Evolutionary conservation across 2,329 filamentous ascomycete genomes (phyloP), one percentile per base, ranked within the genome.

Genomic region (Myriangium duriaei): DNA sequence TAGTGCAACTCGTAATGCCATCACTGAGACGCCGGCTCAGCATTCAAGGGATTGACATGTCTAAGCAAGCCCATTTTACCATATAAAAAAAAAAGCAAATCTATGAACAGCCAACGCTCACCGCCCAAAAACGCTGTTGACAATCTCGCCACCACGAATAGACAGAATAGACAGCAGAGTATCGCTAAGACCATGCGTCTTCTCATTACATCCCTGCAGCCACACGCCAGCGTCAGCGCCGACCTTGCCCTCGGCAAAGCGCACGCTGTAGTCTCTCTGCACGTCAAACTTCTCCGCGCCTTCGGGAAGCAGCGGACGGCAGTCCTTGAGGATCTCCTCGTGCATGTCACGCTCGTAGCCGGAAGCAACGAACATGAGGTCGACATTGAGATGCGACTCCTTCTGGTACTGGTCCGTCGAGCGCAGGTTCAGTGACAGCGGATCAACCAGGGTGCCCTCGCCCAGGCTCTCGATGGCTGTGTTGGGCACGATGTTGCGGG

Each of bases 171-270:
- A 58, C 13, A 60, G 47, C 32, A 60, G 41, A 1, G 56, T 53
- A 41, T 59, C 57, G 16, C 57, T 57, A 30, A 47, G 34, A 42
- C 88, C 88, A 59, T 96, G 88, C 21, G 86, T 93, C 44, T 71
- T 76, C 65, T 96, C 87, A 56, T 86, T 92, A 64, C 87, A 95
- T 19, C 88, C 88, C 58, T 96, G 91, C 50, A 96, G 67, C 80
- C 83, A 96, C 42, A 96, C 69, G 3, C 87, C 87, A 11, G 84
- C 80, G 31, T 78, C 74, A 0, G 69, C 55, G n/a, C 75, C 71
- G 21, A 96, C 79, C 33, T 72, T 68, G 18, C 72, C 77, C 1
- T 72, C 63, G 34, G 72, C 68, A 54, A 92, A 85, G 42, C 77
- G 64, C 34, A 95, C 74, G 36, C 71, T 71, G 59, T 96, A 96